Percentiles rank a stretch among this genome's conserved stretches.
Evolutionary conservation across 352 stramenopile species (phyloP).

Genomic region (Blastocystis hominis): DNA sequence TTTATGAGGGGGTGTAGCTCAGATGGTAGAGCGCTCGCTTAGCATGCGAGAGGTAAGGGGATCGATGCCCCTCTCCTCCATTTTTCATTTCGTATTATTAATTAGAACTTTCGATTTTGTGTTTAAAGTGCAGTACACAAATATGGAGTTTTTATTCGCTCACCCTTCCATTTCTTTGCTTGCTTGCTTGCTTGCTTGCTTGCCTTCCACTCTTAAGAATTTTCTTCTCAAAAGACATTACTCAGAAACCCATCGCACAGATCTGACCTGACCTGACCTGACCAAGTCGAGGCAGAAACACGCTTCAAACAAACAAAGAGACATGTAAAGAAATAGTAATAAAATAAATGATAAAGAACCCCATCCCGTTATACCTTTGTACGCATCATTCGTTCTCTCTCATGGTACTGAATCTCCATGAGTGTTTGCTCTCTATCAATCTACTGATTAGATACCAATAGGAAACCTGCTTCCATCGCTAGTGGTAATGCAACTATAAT

Average conservation of each 20-base stretch:
- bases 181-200: background rate
- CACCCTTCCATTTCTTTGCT: too few relatives aligned
- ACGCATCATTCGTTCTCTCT: conserved; percentile 37
- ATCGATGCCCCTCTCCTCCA: conserved; percentile 58
- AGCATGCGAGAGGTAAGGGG: conserved; percentile 58
- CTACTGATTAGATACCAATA: background rate
- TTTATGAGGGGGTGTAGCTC: conserved; percentile 41
- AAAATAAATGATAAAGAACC: background rate
- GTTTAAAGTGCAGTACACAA: too few relatives aligned
- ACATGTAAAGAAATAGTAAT: background rate
- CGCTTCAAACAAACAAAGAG: background rate
- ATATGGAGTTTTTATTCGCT: too few relatives aligned
- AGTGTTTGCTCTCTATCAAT: conserved; percentile 48
- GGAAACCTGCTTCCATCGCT: conserved; percentile 13
- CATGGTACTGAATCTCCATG: conserved; percentile 52
- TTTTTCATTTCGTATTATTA: background rate
- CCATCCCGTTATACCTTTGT: background rate
- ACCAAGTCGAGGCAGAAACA: background rate
- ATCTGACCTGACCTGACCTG: background rate
- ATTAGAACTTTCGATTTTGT: background rate
- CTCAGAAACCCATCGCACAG: too few relatives aligned
- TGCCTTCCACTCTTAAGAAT: background rate
- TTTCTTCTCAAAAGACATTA: background rate
- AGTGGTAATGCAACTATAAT: conserved; percentile 38
- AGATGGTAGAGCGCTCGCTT: conserved; percentile 58